phyloP scores from a whole-genome alignment of 176 grass and related monocot genomes.

The Oryza meridionalis region DNA sequence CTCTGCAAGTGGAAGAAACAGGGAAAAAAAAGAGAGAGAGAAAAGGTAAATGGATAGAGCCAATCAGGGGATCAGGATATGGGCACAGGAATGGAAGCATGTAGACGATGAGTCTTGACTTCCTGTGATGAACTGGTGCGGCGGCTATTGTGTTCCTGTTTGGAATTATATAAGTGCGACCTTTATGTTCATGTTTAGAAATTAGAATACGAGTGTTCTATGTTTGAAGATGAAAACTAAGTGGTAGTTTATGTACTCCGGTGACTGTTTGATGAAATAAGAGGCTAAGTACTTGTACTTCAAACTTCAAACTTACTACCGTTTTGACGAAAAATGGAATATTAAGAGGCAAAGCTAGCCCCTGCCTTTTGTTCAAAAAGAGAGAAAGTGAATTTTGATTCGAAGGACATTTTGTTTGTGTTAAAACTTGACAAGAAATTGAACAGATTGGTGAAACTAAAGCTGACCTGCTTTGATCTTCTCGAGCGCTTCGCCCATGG shows the following conservation, averaged over 20 bases:
- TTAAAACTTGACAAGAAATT: neutral
- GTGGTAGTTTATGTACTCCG: neutral
- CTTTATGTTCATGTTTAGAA: no score
- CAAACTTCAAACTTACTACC: no score
- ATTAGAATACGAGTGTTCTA: neutral
- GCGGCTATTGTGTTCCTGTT: neutral
- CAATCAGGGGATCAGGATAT: neutral
- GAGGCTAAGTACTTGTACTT: no score
- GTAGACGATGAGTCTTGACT: no score
- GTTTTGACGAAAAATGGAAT: no score
- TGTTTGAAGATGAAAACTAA: neutral
- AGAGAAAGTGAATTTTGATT: neutral
- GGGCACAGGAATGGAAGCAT: neutral
- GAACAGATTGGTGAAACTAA: neutral
- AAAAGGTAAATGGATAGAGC: neutral
- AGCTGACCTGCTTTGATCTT: slow-evolving; percentile 79
- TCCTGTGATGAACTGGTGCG: neutral
- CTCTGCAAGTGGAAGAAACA: slow-evolving; percentile 50
- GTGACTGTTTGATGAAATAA: no score
- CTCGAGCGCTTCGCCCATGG: slow-evolving; percentile 80
- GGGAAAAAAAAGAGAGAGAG: no score
- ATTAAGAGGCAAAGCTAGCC: no score
- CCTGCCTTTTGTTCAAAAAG: no score
- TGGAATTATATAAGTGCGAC: neutral
- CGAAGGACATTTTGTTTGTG: neutral